Conservation (phyloP, 306 rosid species). For the Quercus bicolor region DNA sequence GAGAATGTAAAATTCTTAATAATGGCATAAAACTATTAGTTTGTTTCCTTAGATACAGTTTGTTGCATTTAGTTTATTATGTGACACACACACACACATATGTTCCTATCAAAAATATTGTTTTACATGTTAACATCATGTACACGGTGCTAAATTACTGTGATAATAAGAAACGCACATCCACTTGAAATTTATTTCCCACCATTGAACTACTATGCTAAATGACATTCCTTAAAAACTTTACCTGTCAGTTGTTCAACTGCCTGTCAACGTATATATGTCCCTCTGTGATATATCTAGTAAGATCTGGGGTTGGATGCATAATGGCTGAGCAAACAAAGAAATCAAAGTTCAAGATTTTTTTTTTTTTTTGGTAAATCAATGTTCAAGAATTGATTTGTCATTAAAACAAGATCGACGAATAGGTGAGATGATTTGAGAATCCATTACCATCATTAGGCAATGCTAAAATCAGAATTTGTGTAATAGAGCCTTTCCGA, state of each 20-base stretch:
- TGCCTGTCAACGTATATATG: slow-evolving; percentile 94
- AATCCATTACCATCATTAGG: slow-evolving; percentile 79
- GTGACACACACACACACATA: too few species aligned
- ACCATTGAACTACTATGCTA: neutral
- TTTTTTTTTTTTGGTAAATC: too few species aligned
- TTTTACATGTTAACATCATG: neutral
- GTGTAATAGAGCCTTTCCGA: slow-evolving; percentile 70
- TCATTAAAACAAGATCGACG: slow-evolving; percentile 12
- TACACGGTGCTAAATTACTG: neutral
- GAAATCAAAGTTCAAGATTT: neutral
- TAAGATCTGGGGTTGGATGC: slow-evolving; percentile 96
- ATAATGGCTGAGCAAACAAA: slow-evolving; percentile 66
- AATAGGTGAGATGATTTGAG: slow-evolving; percentile 13
- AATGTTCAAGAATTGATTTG: too few species aligned
- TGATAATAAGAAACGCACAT: neutral
- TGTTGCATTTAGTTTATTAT: neutral
- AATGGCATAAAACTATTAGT: too few species aligned
- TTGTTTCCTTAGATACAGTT: neutral
- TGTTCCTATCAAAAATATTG: too few species aligned
- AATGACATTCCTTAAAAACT: slow-evolving; percentile 5
- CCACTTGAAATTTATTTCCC: neutral
- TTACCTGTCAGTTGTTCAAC: slow-evolving; percentile 93
- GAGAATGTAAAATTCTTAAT: too few species aligned
- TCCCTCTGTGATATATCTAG: slow-evolving; percentile 92
- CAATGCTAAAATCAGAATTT: slow-evolving; percentile 86